These are phyloP conservation scores for Triticum dicoccoides DNA, from an alignment of 176 grass and related monocot genomes.

Conservation along the genomic window DNA sequence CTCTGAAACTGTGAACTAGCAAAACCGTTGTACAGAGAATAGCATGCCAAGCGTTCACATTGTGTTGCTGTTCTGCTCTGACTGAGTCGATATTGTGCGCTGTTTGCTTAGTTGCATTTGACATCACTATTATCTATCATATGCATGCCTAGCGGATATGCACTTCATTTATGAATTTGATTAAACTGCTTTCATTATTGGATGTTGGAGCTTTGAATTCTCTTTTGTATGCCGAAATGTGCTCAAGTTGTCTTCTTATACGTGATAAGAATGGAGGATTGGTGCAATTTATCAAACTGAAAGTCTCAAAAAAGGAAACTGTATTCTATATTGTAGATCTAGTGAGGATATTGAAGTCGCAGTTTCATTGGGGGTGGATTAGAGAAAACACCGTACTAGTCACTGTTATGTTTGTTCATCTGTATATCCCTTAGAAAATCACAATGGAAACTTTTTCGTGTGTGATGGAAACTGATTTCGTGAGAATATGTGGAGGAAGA, in stretches of 20 bases:
- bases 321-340: background rate
- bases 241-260: background rate
- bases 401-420: background rate
- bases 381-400: background rate
- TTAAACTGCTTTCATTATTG: background rate
- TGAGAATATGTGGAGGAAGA: background rate
- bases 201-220: background rate
- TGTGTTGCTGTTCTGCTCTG: background rate
- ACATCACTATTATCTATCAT: background rate
- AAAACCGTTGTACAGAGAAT: background rate
- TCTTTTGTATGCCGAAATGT: background rate
- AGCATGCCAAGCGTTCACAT: background rate
- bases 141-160: background rate
- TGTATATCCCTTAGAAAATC: background rate
- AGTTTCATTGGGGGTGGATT: background rate
- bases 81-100: background rate
- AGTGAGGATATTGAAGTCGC: background rate
- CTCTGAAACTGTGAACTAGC: background rate
- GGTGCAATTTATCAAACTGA: background rate
- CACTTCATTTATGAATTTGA: background rate
- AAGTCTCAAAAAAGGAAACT: background rate
- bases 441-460: too few relatives aligned
- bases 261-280: background rate
- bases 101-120: background rate
- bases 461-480: background rate